These are phyloP conservation scores for Allium sativum DNA, from an alignment of 106 monocot genomes.

Conservation along the genomic window DNA sequence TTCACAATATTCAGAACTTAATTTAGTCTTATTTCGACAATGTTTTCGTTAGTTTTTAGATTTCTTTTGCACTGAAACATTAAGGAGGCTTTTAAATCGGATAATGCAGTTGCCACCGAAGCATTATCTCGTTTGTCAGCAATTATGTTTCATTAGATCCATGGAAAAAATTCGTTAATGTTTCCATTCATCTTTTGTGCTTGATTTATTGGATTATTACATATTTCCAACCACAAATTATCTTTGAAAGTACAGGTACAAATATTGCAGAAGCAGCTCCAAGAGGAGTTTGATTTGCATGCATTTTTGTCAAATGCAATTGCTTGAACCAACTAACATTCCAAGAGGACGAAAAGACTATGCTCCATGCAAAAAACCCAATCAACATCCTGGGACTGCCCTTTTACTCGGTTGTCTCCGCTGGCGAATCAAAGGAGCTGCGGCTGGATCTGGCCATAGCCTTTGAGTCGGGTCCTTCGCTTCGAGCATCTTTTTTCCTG, in stretches of 20 bases:
- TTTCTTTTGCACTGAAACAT: no score
- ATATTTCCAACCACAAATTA: no score
- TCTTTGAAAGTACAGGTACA: constrained; percentile 24
- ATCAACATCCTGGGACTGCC: constrained; percentile 77
- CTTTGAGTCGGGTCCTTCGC: constrained; percentile 60
- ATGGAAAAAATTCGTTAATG: no score
- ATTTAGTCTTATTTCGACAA: no score
- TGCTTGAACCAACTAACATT: constrained; percentile 39
- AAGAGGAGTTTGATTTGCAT: constrained; percentile 66
- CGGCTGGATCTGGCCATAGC: constrained; percentile 75
- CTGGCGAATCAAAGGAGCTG: constrained; percentile 56
- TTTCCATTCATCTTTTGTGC: no score
- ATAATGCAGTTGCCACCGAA: no score
- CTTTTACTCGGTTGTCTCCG: constrained; percentile 49
- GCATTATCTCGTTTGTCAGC: no score
- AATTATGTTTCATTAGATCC: no score
- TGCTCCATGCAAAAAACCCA: constrained; percentile 58
- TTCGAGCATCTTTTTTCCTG: constrained; percentile 76
- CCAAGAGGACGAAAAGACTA: constrained; percentile 53
- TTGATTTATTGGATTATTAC: no score
- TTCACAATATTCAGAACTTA: no score
- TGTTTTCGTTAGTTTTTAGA: no score
- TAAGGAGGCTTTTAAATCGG: no score
- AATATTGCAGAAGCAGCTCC: constrained; percentile 45
- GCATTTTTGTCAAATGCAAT: constrained; percentile 47